Conservation (phyloP, 148 eudicot species). For the Heliosperma pusillum region DNA sequence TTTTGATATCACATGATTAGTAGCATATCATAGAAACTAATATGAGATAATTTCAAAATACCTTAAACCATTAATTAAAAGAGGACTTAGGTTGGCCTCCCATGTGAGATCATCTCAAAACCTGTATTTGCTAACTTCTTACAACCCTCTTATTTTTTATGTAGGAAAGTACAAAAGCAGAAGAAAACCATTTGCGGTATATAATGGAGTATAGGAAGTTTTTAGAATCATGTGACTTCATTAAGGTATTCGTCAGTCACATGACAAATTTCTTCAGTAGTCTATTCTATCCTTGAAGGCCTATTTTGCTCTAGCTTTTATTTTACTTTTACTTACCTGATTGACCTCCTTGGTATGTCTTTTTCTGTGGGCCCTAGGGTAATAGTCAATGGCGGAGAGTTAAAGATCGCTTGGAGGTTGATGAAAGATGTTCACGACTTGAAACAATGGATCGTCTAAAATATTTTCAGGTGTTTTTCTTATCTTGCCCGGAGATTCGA, state of each 20-base stretch:
- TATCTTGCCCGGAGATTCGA: conserved; percentile 9
- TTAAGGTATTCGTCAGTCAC: conserved; percentile 48
- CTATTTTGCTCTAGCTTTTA: not conserved
- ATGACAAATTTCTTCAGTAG: not conserved
- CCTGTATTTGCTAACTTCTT: conserved; percentile 3
- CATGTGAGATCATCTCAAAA: not conserved
- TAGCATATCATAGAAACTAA: not conserved
- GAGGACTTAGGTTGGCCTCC: not conserved
- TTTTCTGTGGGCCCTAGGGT: conserved; percentile 45
- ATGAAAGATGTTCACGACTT: conserved; percentile 87
- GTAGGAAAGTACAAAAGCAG: conserved; percentile 78
- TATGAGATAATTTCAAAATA: not conserved
- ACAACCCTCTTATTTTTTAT: not conserved
- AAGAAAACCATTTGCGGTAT: conserved; percentile 66
- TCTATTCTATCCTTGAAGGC: not conserved
- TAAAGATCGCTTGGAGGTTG: conserved; percentile 87
- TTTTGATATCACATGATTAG: not conserved
- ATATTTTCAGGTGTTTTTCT: conserved; percentile 65
- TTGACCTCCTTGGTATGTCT: conserved; percentile 12
- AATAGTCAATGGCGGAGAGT: conserved; percentile 98
- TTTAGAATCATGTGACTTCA: conserved; percentile 88
- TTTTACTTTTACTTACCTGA: not conserved
- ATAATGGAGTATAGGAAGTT: conserved; percentile 67
- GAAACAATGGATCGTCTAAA: conserved; percentile 87
- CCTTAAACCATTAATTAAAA: no score